Conservation (phyloP, 2,329 filamentous ascomycete genomes). For the Aspergillus sp. region DNA sequence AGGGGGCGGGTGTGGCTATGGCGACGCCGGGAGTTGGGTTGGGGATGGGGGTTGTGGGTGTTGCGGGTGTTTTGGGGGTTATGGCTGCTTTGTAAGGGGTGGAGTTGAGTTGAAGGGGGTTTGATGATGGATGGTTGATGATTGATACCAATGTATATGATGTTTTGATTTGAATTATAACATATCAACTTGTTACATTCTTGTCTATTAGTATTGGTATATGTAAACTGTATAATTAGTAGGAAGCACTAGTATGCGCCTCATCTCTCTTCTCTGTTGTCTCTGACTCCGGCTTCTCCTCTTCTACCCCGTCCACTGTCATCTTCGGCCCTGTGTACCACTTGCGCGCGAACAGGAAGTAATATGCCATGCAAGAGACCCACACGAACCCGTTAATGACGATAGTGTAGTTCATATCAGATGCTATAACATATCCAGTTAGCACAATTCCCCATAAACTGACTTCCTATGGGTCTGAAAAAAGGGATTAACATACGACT, state of each 20-base stretch:
- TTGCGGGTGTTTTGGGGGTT: slow-evolving; percentile 33
- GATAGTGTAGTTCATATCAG: slow-evolving; percentile 65
- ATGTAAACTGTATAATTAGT: too few species aligned
- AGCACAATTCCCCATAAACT: neutral
- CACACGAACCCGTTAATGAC: slow-evolving; percentile 63
- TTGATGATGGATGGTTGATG: neutral
- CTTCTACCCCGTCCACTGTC: slow-evolving; percentile 48
- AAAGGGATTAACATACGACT: slow-evolving; percentile 33
- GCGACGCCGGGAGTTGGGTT: slow-evolving; percentile 6
- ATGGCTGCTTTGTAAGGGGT: slow-evolving; percentile 33
- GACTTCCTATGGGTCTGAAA: too few species aligned
- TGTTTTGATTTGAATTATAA: neutral
- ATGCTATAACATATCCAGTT: slow-evolving; percentile 26
- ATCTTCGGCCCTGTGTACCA: slow-evolving; percentile 65
- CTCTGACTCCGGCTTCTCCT: neutral
- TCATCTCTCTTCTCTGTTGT: neutral
- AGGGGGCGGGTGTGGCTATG: slow-evolving; percentile 26
- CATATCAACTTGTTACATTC: too few species aligned
- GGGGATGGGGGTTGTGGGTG: slow-evolving; percentile 21
- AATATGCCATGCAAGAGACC: slow-evolving; percentile 59
- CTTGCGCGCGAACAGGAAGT: slow-evolving; percentile 58
- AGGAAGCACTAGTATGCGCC: neutral
- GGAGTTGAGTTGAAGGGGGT: neutral
- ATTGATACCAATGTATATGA: neutral
- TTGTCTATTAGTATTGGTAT: too few species aligned